Evolutionary conservation across 352 stramenopile species (phyloP), one percentile per base, ranked within the genome.

Genomic region (Globisporangium mamillatum): DNA sequence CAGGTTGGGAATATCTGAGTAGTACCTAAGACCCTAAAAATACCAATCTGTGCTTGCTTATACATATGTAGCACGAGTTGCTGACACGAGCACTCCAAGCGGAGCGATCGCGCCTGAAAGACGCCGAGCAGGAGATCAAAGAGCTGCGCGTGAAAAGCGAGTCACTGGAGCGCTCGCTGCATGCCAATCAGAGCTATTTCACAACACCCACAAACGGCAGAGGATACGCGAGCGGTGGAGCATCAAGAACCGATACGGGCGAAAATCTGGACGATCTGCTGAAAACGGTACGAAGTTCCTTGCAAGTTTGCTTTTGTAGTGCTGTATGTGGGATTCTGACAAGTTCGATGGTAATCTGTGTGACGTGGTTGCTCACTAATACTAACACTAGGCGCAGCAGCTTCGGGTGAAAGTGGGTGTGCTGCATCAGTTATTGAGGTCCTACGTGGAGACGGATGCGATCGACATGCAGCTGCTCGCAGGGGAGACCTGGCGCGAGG

Each of bases 401-500:
- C 73, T 86, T 18, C 72, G 72, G 10, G 25, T 38, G 6, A 75
- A 63, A 53, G 24, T 83, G 36, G 22, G 50, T 4, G 70, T 73
- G 25, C 68, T 88, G 4, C 75, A 64, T 18, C 61, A 74, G 10
- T 54, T 87, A 7, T 38, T 87, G 29, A 60, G 72, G 22, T 60
- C 64, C 5, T 88, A 77, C 62, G 62, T 72, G 29, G 72, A 77
- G 57, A 84, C 69, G 24, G 77, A 72, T 48, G 52, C 29, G 20
- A 63, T 86, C 41, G 68, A 88, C 55, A 76, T 88, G 6, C 66
- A 74, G n/a, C 55, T 74, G 34, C 68, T 74, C 25, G 52, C 66
- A 1, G 27, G 22, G 4, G 52, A 62, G 36, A 66, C 27, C 50
- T 71, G 66, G 57, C 38, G 52, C 20, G 61, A 65, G 4, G 61